A percentile compares a stretch with the other conserved stretches of the same genome.
These are phyloP conservation scores for Cadophora gregata DNA, from an alignment of 2,329 filamentous ascomycete species.

Conservation along the genomic window DNA sequence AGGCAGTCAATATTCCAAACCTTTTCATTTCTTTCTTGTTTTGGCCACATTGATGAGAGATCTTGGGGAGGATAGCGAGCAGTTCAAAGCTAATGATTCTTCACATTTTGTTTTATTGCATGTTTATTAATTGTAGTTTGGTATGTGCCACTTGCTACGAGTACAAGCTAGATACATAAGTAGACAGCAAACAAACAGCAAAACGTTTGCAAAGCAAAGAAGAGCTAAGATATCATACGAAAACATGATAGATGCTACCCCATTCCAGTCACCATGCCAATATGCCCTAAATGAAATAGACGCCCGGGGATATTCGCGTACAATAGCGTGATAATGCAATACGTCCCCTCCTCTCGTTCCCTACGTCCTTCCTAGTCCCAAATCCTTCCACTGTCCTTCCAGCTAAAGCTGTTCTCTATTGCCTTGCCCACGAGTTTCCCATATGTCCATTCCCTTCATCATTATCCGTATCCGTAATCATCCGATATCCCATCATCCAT, in stretches of 20 bases:
- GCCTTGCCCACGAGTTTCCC: not conserved
- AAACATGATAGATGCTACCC: not conserved
- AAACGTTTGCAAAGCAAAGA: not conserved
- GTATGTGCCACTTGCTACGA: not conserved
- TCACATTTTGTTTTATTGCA: not conserved
- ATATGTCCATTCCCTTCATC: not conserved
- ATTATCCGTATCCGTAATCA: slow-evolving; percentile 12
- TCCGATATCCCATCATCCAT: slow-evolving; percentile 1
- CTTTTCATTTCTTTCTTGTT: no score
- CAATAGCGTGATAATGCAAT: slow-evolving; percentile 4
- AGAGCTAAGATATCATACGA: not conserved
- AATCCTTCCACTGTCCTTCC: not conserved
- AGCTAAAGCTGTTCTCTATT: not conserved
- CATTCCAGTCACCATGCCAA: not conserved
- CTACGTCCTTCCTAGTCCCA: not conserved
- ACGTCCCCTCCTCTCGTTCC: not conserved
- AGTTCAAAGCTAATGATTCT: no score
- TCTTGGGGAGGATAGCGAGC: no score
- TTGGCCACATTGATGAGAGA: no score
- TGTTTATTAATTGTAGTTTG: not conserved
- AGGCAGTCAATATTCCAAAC: no score
- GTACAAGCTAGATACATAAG: slow-evolving; percentile 13
- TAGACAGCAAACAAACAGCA: no score
- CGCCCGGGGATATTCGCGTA: slow-evolving; percentile 14
- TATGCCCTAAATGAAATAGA: not conserved